These are phyloP conservation scores for Babesia bigemina DNA, from an alignment of 169 alveolate species.

Conservation along the genomic window DNA sequence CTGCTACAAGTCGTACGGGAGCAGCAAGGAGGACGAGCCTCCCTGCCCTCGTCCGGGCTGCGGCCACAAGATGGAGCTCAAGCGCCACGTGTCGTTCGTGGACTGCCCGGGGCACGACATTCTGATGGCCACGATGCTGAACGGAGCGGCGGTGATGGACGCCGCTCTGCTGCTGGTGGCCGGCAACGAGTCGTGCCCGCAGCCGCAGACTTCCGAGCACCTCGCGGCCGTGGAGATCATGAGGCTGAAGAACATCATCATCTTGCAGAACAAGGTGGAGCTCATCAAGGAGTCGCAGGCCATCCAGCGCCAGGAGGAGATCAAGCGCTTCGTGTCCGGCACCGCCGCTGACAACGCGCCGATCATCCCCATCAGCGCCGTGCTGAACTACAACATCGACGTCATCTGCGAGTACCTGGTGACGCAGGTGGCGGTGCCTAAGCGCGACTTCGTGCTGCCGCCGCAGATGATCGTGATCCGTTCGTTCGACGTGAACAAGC, in stretches of 20 bases:
- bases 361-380: constrained; percentile 95
- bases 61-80: constrained; percentile 84
- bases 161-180: constrained; percentile 97
- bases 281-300: constrained; percentile 95
- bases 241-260: constrained; percentile 95
- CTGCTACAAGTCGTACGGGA: constrained; percentile 92
- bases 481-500: constrained; percentile 98
- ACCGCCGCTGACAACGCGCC: constrained; percentile 98
- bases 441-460: constrained; percentile 94
- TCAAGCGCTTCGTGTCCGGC: constrained; percentile 87
- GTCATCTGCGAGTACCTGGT: constrained; percentile 93
- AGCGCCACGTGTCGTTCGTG: constrained; percentile 96
- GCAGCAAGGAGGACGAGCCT: constrained; percentile 90
- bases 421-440: constrained; percentile 94
- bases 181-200: constrained; percentile 95
- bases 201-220: constrained; percentile 99
- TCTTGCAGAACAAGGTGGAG: constrained; percentile 98
- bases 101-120: constrained; percentile 99
- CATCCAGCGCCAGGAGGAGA: constrained; percentile 92
- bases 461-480: constrained; percentile 98
- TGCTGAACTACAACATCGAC: constrained; percentile 95
- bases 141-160: constrained; percentile 99
- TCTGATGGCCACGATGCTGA: constrained; percentile 99
- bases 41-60: constrained; percentile 88
- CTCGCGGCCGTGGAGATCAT: constrained; percentile 99